These are phyloP conservation scores for Rheum nobile DNA, from an alignment of 148 eudicot genomes.

Conservation along the genomic window DNA sequence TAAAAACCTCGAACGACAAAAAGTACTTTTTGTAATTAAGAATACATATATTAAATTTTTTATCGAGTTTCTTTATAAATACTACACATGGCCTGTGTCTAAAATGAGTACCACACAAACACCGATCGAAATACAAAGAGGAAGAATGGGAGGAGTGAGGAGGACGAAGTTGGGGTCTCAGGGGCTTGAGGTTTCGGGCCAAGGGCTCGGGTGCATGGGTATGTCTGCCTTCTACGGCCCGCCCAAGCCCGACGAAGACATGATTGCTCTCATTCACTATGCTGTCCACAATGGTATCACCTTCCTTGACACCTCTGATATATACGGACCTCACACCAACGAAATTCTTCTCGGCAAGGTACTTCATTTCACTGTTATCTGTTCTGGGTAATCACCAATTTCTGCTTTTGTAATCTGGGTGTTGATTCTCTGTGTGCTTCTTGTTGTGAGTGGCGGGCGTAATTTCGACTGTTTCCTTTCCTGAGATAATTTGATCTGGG, in stretches of 20 bases:
- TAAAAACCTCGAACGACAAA: too few species aligned
- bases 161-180: conserved; percentile 16
- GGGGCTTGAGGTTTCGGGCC: conserved; percentile 16
- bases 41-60: too few species aligned
- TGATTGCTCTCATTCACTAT: conserved; percentile 16
- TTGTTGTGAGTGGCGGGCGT: not conserved
- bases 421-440: not conserved
- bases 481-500: not conserved
- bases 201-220: conserved; percentile 24
- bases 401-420: not conserved
- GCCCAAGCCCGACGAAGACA: conserved; percentile 1
- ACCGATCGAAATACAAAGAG: not conserved
- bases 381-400: not conserved
- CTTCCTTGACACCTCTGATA: conserved; percentile 25
- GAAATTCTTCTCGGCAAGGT: conserved; percentile 28
- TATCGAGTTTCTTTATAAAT: not conserved
- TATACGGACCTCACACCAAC: conserved; percentile 23
- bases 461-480: not conserved
- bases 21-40: too few species aligned
- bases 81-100: not conserved
- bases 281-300: conserved; percentile 22
- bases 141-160: conserved; percentile 5
- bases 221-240: conserved; percentile 19
- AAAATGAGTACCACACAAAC: not conserved
- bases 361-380: not conserved